A percentile compares a stretch with the other conserved stretches of the same genome.
Conservation (phyloP, 768 basidiomycete genomes). For the Pluteus cervinus region DNA sequence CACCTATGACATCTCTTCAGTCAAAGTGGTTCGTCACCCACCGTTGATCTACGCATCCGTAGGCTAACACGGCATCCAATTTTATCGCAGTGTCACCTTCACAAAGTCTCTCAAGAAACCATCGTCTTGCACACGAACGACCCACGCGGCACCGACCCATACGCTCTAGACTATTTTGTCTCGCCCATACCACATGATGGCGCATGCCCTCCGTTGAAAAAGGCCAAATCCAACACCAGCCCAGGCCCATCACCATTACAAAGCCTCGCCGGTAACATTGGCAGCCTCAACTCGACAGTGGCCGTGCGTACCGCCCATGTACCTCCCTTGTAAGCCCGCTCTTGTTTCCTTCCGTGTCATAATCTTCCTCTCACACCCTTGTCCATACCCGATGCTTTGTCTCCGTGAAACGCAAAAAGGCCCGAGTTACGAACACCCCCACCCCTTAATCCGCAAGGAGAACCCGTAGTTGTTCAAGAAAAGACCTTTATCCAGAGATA, state of each 20-base stretch:
- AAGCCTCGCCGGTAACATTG: too few species aligned
- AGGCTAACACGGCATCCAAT: constrained; percentile 3
- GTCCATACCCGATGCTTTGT: constrained; percentile 4
- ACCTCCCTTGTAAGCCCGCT: constrained; percentile 63
- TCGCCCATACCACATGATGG: constrained; percentile 65
- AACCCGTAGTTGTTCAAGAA: constrained; percentile 57
- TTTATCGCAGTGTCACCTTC: constrained; percentile 57
- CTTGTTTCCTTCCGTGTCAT: too few species aligned
- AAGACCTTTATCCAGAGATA: constrained; percentile 85
- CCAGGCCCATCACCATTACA: not conserved
- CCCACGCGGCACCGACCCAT: constrained; percentile 37
- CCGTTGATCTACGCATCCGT: too few species aligned
- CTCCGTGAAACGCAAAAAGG: constrained; percentile 28
- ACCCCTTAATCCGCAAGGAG: constrained; percentile 59
- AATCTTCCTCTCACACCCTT: not conserved
- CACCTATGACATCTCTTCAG: constrained; percentile 53
- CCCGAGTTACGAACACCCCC: constrained; percentile 66
- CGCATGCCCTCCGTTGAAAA: constrained; percentile 42
- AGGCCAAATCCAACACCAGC: constrained; percentile 10
- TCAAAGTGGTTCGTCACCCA: constrained; percentile 45
- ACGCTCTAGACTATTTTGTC: constrained; percentile 68
- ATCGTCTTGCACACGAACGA: constrained; percentile 49
- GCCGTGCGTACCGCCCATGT: constrained; percentile 34
- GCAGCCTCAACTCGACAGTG: constrained; percentile 46
- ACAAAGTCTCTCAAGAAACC: constrained; percentile 44